Evolutionary conservation across 2,329 filamentous ascomycete species (phyloP), one percentile per base, ranked within the genome.

Genomic region (Penicillium sp.): DNA sequence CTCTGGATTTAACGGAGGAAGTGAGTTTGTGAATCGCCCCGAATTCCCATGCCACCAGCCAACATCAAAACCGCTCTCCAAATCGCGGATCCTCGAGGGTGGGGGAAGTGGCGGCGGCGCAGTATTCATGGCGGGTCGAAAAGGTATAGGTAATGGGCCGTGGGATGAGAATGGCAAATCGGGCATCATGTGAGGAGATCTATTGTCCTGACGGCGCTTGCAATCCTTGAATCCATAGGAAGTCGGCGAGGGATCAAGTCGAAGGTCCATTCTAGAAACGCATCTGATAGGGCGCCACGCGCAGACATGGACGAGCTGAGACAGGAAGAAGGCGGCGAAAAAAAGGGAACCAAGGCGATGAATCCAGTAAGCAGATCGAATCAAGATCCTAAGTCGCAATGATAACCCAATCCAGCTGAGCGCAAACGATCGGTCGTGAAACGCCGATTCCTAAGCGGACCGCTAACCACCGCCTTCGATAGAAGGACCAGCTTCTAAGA

Each of bases 101-200:
- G 83, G 84, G 59, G 83, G 84, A 60, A 87, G 74, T 43, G 83
- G 82, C 55, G 84, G 83, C 50, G 84, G 83, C 44, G 75, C 73
- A 38, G 67, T 64, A 43, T 69, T 63, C 50, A 71, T 66, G 46
- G 61, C 63, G 62, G 78, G 75, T 52, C 77, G 74, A 63, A 79
- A 76, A 43, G 81, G 81, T 64, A 87, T 86, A 52, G 82, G 74
- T 81, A 87, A 82, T 57, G 81, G 78, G 54, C 76, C 76, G 54
- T 74, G 73, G 37, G 74, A 67, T 41, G 72, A 62, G 43, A 66
- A 66, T 52, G 71, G 61, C 48, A 68, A 70, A 37, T 75, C 68
- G 48, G 72, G 66, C 62, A 71, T 69, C 62, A 62, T 67, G 60
- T 68, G 67, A 55, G 61, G 65, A 56, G 62, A 68, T 64, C 61